Evolutionary conservation across 345 rosid genomes (phyloP), one percentile per base, ranked within the genome.

Genomic region (Kandelia obovata): DNA sequence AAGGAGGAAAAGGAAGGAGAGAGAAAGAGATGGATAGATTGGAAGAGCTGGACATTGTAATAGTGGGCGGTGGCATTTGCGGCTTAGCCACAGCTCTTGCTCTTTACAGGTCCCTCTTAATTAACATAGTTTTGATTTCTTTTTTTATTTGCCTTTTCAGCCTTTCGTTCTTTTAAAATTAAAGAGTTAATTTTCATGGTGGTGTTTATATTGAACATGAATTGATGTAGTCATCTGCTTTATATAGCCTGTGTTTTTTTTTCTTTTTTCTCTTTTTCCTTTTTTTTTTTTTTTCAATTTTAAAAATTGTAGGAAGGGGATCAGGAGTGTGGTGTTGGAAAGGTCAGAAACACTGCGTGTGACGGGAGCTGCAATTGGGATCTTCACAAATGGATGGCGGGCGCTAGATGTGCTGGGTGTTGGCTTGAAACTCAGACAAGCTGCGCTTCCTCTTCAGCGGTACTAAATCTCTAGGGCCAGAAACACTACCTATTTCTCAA

Each of bases 51-150:
- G 85, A 79, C 37, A 69, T 86, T 6, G 88, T 84, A 0, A 81
- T 86, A 20, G 83, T 77, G 1, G 90, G 90, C 17, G 88, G 88
- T 26, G 90, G 89, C 21, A 84, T 83, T 21, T 75, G 87, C 70
- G 95, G 90, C 53, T 82, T 89, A n/a, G 83, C 92, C 17, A 83
- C 88, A 30, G 84, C 84, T 1, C 84, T 87, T 65, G 88, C 86
- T 60, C 89, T 89, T 68, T 83, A 86, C 81, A 75, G 88, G 88
- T 86, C 34, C 26, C 2, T 16, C 32, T 2, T 52, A 43, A 13
- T 43, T 13, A 43, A 43, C 15, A 10, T 11, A 39, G 47, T 15
- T 11, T 27, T 58, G 55, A 9, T 7, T n/a, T 57, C n/a, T 73
- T 26, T 26, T 43, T 20, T 31, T 34, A n/a, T 21, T 53, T 53